Base-by-base conservation (phyloP, 2,329 filamentous ascomycete species). In the Neopestalotiopsis rosae region DNA sequence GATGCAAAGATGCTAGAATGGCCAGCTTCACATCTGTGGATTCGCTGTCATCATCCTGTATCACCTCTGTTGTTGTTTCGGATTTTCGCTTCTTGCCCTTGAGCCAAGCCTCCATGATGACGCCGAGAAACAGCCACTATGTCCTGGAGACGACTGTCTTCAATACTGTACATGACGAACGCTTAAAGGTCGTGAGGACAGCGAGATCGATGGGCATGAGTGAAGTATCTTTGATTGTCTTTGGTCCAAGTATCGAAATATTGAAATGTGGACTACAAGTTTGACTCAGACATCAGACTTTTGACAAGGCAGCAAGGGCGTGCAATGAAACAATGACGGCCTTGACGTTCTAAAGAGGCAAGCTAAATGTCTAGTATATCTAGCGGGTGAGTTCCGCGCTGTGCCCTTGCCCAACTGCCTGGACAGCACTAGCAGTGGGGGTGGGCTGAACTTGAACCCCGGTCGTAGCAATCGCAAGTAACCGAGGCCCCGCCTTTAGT, bases 1-100 rank as follows among this genome's bases (percentile, higher is more conserved):
- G 89, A 72, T 94, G 87, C 0, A 98, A 81, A 0, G 96, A 98
- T 2, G 91, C 88, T 3, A 99, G 83, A 1, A 97, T 84, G 1
- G 94, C 94, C 14, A 99, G 82, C 76, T 98, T 98, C 74, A 97
- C 85, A 71, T 98, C 96, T 0, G 96, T 99, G 1, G 92, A 91
- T 61, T 97, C 93, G 17, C 94, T 89, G 17, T 90, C 79, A 5
- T 77, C 75, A 45, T 76, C 71, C 38, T 61, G 42, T 66, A 30
- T 67, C 61, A 20, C 65, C 40, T 69, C 68, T 68, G 70, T 66
- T 10, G 68, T 9, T n/a, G 73, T 45, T 10, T 78, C 76, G 30
- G 74, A 75, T 73, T 81, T 90, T 67, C 88, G 86, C 78, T 89
- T 90, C 68, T 81, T 82, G 20, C 83, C 81, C 10, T 83, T 84